Evolutionary conservation across 257 asterid species (phyloP).

Genomic region (Fraxinus quadrangulata): DNA sequence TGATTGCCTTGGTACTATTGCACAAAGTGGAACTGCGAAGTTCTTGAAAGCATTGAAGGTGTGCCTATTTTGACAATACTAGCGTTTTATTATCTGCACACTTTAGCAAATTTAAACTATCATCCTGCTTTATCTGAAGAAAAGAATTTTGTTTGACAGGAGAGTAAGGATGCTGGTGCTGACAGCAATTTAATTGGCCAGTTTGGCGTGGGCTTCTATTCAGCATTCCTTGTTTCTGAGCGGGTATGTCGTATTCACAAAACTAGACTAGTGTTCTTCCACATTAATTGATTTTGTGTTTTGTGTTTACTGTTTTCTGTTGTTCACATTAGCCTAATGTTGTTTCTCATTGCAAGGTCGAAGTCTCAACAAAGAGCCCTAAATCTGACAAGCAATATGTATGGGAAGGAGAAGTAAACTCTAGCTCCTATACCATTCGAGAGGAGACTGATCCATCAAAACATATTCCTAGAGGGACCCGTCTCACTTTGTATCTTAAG

Average conservation of each 20-base stretch:
- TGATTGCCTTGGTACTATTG: conserved; percentile 96
- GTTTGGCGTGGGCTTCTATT: conserved; percentile 98
- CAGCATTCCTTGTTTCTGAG: conserved; percentile 92
- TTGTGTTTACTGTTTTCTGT: neutral
- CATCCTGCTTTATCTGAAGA: neutral
- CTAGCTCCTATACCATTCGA: conserved; percentile 85
- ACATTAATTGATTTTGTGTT: neutral
- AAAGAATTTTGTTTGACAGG: conserved; percentile 52
- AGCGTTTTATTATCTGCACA: conserved; percentile 11
- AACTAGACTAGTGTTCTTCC: neutral
- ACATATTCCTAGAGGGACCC: conserved; percentile 87
- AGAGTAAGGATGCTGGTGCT: conserved; percentile 84
- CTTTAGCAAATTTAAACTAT: neutral
- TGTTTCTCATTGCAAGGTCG: conserved; percentile 59
- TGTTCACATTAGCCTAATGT: conserved; percentile 11
- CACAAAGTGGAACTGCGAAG: conserved; percentile 99
- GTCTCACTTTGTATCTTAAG: conserved; percentile 90
- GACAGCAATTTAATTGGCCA: conserved; percentile 99
- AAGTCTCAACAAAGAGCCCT: conserved; percentile 96
- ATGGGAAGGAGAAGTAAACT: conserved; percentile 96
- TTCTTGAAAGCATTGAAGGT: conserved; percentile 92
- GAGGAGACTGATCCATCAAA: conserved; percentile 94
- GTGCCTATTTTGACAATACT: conserved; percentile 17
- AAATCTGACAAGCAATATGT: conserved; percentile 92
- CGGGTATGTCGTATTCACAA: conserved; percentile 46